These are phyloP conservation scores for Erodium texanum DNA, from an alignment of 441 rosid species.

Conservation along the genomic window DNA sequence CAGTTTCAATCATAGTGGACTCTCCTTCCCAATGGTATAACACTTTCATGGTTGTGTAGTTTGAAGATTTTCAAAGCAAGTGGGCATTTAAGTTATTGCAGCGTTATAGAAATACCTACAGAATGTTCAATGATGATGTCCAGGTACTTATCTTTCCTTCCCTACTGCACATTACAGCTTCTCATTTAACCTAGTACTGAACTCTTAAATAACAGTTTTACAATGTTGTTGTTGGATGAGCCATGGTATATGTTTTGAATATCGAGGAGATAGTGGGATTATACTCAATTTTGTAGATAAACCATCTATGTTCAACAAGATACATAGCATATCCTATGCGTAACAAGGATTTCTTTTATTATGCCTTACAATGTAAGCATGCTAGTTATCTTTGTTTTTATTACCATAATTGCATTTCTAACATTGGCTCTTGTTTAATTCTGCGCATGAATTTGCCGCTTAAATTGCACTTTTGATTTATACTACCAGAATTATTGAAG, in stretches of 20 bases:
- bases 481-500: not conserved
- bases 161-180: not conserved
- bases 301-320: not conserved
- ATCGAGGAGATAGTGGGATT: not conserved
- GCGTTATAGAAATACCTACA: constrained; percentile 65
- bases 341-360: not conserved
- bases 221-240: not conserved
- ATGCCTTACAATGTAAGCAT: not conserved
- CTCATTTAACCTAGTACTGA: not conserved
- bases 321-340: not conserved
- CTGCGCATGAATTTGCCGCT: not conserved
- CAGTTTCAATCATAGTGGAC: not conserved
- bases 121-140: constrained; percentile 99
- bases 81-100: constrained; percentile 98
- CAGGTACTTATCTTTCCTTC: constrained; percentile 45
- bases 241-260: not conserved
- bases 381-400: not conserved
- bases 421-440: not conserved
- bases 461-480: not conserved
- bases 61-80: constrained; percentile 99
- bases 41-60: constrained; percentile 38
- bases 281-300: not conserved
- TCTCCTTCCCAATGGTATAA: constrained; percentile 7
- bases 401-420: not conserved
- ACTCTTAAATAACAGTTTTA: not conserved